These are phyloP conservation scores for Suhomyces bolitotheri DNA, from an alignment of 1,139 yeast genomes.

Conservation along the genomic window DNA sequence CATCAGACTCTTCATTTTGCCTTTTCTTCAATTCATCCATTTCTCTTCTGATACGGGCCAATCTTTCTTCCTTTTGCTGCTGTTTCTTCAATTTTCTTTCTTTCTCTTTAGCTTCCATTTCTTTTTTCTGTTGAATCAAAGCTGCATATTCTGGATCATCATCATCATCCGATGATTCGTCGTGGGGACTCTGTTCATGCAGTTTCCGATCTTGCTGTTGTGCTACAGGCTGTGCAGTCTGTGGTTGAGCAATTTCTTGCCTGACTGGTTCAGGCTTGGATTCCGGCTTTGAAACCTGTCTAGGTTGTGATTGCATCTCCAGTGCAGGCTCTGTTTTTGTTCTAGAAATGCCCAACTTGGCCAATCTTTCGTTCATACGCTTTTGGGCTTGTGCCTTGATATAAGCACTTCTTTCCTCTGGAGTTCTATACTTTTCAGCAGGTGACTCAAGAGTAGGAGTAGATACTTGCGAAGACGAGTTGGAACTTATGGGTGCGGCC, in stretches of 20 bases:
- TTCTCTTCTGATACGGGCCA: slow-evolving; percentile 61
- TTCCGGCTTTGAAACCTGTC: not conserved
- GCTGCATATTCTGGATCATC: slow-evolving; percentile 51
- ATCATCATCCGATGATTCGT: slow-evolving; percentile 31
- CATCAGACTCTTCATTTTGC: slow-evolving; percentile 38
- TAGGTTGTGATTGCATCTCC: not conserved
- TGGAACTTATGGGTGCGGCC: slow-evolving; percentile 10
- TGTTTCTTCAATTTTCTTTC: slow-evolving; percentile 51
- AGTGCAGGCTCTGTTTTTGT: slow-evolving; percentile 18
- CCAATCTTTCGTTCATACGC: slow-evolving; percentile 85
- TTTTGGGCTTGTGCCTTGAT: slow-evolving; percentile 90
- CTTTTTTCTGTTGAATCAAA: slow-evolving; percentile 48
- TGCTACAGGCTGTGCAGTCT: not conserved
- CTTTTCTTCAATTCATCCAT: slow-evolving; percentile 55
- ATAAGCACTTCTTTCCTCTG: slow-evolving; percentile 76
- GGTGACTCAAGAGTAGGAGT: slow-evolving; percentile 1
- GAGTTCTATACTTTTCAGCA: slow-evolving; percentile 30
- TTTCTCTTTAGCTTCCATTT: slow-evolving; percentile 48
- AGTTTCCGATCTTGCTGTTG: slow-evolving; percentile 16
- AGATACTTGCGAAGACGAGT: not conserved
- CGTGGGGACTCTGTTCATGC: not conserved
- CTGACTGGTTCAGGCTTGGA: not conserved
- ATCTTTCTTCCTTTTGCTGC: slow-evolving; percentile 56
- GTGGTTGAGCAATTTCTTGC: not conserved
- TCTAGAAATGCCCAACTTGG: slow-evolving; percentile 75